A percentile compares a stretch with the other conserved stretches of the same genome.
phyloP scores from a whole-genome alignment of 2,329 filamentous ascomycete species.

The Cryphonectria naterciae region DNA sequence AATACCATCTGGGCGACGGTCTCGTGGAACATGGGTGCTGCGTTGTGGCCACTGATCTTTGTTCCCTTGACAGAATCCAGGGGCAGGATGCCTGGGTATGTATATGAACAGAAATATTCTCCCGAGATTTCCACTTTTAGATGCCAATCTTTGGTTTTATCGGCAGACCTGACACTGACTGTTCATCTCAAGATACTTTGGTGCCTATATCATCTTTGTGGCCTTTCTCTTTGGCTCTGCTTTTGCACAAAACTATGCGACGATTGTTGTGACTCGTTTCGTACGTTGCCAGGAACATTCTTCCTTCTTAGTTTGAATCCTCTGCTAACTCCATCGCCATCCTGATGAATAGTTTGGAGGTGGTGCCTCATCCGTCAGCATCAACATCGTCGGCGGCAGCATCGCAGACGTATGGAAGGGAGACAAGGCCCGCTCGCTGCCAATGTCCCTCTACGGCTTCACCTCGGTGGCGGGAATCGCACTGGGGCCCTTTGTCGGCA shows the following conservation, averaged over 20 bases:
- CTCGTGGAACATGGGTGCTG: constrained; percentile 27
- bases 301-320: too few relatives aligned
- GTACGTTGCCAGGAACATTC: constrained; percentile 4
- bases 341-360: constrained; percentile 21
- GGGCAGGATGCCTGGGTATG: constrained; percentile 26
- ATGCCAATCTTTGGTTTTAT: too few relatives aligned
- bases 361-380: constrained; percentile 24
- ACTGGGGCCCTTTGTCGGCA: constrained; percentile 24
- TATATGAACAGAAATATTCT: not conserved
- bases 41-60: constrained; percentile 23
- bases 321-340: not conserved
- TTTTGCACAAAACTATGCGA: constrained; percentile 25
- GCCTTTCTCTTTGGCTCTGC: constrained; percentile 25
- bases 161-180: not conserved
- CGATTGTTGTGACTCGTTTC: constrained; percentile 21
- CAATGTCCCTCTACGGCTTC: constrained; percentile 27
- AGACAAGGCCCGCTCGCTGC: constrained; percentile 24
- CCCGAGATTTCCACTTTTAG: too few relatives aligned
- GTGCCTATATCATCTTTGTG: constrained; percentile 26
- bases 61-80: constrained; percentile 24
- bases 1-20: constrained; percentile 29
- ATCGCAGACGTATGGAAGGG: constrained; percentile 29
- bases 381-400: constrained; percentile 25
- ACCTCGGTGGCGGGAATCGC: constrained; percentile 26
- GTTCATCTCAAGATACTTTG: constrained; percentile 17